Evolutionary conservation across 78 protist species (phyloP).

Genomic region (Dictyostelium capitatum): DNA sequence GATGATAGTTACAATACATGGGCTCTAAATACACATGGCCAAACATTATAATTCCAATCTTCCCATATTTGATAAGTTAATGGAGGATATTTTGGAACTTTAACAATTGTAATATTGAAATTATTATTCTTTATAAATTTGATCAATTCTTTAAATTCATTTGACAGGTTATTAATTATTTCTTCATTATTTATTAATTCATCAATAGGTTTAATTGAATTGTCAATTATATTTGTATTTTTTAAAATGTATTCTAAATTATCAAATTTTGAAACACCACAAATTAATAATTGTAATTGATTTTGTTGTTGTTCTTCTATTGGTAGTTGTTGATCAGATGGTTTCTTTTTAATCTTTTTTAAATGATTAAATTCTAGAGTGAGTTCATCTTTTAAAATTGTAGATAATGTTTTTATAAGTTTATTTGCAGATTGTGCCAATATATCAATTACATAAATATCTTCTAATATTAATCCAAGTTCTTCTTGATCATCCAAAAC

Average conservation of each 20-base stretch:
- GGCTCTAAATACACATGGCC: constrained; percentile 55
- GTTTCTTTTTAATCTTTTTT: constrained; percentile 51
- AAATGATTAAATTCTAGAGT: constrained; percentile 34
- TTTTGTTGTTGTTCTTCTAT: neutral
- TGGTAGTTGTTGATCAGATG: no score
- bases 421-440: constrained; percentile 46
- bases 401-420: constrained; percentile 10
- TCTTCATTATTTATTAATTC: neutral
- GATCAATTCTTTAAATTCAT: neutral
- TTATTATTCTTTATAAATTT: constrained; percentile 2
- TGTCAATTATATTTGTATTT: neutral
- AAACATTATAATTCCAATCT: constrained; percentile 44
- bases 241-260: neutral
- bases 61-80: constrained; percentile 19
- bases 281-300: constrained; percentile 24
- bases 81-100: constrained; percentile 53
- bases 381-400: neutral
- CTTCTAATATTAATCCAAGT: constrained; percentile 13
- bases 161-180: constrained; percentile 3
- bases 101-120: neutral
- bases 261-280: neutral
- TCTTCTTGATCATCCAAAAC: constrained; percentile 20
- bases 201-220: neutral
- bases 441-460: constrained; percentile 1
- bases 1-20: constrained; percentile 48